Base-by-base conservation (phyloP, 306 rosid species). In the Argentina anserina region DNA sequence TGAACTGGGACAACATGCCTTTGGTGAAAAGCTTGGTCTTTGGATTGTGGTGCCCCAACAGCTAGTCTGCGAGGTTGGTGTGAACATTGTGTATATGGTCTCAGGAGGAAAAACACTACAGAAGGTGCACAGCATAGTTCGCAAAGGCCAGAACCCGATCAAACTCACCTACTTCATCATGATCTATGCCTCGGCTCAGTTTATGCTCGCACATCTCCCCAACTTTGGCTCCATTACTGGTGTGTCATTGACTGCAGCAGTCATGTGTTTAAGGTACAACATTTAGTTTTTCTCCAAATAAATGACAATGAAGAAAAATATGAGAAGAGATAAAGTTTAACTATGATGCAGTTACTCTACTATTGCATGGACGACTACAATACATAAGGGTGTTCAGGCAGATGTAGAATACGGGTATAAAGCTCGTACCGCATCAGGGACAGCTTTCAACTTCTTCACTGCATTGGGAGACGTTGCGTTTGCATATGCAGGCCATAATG, bases 11-110 rank as follows among this genome's bases (percentile, higher is more conserved):
- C 97, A 92, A 15, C 36, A 87, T 45, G 93, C 96, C 13, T 92
- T 92, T 31, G 96, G 97, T 10, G 83, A 87, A 68, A 92, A 89
- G 73, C 79, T 92, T 0, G 96, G 96, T 3, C 89, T 92, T 0
- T 92, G 78, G 29, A 87, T 91, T 53, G 97, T 89, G 78, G 93
- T 89, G 26, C 97, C 97, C 37, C 96, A 87, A 52, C 96, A 92
- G 56, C 87, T 89, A 15, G 46, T 91, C 1, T 84, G 85, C 40
- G 86, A 84, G 80, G 65, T 89, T 50, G 90, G 91, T 6, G 90
- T 86, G n/a, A 74, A 87, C 82, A 84, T 89, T 42, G 83, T 91
- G 1, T 91, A 89, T 41, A 89, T 89, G 97, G 91, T 91, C 42
- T 87, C 90, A 0, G 91, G 96, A 18, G 97, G 97, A 1, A 81